A percentile compares a stretch with the other conserved stretches of the same genome.
Conservation (phyloP, 805 yeast genomes). For the Dipodascopsis uninucleata region DNA sequence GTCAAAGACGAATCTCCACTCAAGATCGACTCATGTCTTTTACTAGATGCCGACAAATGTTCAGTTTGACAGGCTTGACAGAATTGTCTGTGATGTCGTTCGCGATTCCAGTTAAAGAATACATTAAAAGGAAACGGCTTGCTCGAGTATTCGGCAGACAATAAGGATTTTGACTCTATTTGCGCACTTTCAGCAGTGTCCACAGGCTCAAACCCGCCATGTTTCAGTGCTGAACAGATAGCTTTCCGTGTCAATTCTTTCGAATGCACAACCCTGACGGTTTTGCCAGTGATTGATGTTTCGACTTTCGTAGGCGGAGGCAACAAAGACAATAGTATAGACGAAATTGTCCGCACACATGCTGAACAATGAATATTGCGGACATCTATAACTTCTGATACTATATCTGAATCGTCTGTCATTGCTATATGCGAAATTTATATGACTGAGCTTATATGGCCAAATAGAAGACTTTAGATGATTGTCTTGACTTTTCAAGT, state of each 20-base stretch:
- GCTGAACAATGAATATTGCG: slow-evolving; percentile 29
- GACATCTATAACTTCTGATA: slow-evolving; percentile 22
- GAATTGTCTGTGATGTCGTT: slow-evolving; percentile 23
- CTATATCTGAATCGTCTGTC: slow-evolving; percentile 15
- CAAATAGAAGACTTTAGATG: too few relatives aligned
- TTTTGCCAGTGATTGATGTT: slow-evolving; percentile 19
- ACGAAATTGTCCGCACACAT: slow-evolving; percentile 25
- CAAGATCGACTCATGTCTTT: slow-evolving; percentile 4
- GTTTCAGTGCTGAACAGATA: slow-evolving; percentile 25
- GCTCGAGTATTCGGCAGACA: slow-evolving; percentile 13
- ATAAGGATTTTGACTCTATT: not conserved
- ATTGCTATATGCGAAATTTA: too few relatives aligned
- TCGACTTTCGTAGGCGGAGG: slow-evolving; percentile 21
- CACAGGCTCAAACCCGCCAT: slow-evolving; percentile 30
- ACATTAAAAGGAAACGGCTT: slow-evolving; percentile 24
- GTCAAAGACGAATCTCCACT: too few relatives aligned
- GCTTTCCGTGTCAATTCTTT: slow-evolving; percentile 17
- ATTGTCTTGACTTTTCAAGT: too few relatives aligned
- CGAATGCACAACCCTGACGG: slow-evolving; percentile 26
- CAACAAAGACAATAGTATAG: slow-evolving; percentile 20
- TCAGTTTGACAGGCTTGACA: slow-evolving; percentile 24
- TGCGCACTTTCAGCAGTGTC: slow-evolving; percentile 11
- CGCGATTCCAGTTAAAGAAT: slow-evolving; percentile 19
- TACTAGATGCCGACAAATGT: not conserved
- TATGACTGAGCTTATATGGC: too few relatives aligned